phyloP scores from a whole-genome alignment of 176 grass and related monocot genomes.

The Oryza nivara region DNA sequence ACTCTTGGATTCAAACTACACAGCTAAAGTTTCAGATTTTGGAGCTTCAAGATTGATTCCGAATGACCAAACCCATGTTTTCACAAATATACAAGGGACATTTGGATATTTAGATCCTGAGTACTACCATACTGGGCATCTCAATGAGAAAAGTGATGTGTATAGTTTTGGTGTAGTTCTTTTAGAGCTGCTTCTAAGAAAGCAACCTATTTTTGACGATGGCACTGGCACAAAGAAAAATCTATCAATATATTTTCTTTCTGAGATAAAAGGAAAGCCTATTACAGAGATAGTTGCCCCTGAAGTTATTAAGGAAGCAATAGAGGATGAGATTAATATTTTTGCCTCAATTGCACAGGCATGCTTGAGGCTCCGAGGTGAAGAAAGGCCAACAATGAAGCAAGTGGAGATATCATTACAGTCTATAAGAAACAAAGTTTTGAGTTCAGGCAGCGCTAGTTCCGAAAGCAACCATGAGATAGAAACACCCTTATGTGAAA shows the following conservation, averaged over 20 bases:
- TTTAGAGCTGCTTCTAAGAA: constrained; percentile 31
- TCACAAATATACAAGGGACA: too few species aligned
- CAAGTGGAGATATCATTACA: background rate
- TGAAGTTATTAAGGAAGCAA: background rate
- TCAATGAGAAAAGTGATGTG: constrained; percentile 43
- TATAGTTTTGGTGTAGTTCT: constrained; percentile 41
- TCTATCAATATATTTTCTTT: background rate
- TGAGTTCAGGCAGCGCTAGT: too few species aligned
- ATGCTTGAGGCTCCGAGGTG: background rate
- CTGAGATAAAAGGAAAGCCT: background rate
- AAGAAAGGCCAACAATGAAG: background rate
- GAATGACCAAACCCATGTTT: constrained; percentile 25
- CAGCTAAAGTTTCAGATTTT: constrained; percentile 43
- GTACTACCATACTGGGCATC: background rate
- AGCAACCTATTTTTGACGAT: background rate
- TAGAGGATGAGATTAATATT: background rate
- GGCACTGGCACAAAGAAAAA: background rate
- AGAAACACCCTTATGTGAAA: too few species aligned
- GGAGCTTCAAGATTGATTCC: constrained; percentile 37
- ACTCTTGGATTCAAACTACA: background rate
- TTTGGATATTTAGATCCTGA: too few species aligned
- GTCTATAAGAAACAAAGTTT: background rate
- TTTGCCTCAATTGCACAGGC: background rate
- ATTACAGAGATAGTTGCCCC: background rate
- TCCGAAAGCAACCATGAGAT: background rate